phyloP scores from a whole-genome alignment of 495 filamentous ascomycete species.

The Trichoderma reesei region DNA sequence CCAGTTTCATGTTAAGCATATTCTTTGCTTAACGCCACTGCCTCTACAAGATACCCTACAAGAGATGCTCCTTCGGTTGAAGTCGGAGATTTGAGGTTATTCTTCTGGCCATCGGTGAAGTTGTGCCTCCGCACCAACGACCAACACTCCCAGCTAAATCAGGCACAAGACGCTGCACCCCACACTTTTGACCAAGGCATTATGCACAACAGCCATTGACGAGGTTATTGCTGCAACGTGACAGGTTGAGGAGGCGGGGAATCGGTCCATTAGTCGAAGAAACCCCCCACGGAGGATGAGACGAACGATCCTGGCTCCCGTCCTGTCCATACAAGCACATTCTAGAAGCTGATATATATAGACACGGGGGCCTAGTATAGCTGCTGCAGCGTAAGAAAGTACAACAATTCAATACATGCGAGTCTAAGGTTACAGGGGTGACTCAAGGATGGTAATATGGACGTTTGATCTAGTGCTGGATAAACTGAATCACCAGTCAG shows the following conservation, averaged over 20 bases:
- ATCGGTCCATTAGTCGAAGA: background rate
- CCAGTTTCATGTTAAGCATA: too few species aligned
- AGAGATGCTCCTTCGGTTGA: background rate
- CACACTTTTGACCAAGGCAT: background rate
- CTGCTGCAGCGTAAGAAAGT: too few species aligned
- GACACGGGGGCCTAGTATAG: too few species aligned
- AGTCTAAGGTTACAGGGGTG: too few species aligned
- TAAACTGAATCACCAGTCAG: too few species aligned
- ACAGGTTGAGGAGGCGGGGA: background rate
- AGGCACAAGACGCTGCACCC: background rate
- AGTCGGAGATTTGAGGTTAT: background rate
- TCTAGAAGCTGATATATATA: too few species aligned
- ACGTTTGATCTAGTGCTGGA: too few species aligned
- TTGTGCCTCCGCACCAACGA: background rate
- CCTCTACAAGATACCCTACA: too few species aligned
- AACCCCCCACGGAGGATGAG: background rate
- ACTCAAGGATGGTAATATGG: too few species aligned
- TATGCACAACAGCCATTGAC: background rate
- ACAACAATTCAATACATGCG: too few species aligned
- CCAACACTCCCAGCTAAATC: background rate
- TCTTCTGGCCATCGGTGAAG: background rate
- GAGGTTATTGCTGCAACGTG: background rate
- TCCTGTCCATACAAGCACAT: too few species aligned
- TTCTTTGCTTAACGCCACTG: too few species aligned
- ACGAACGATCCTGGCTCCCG: background rate